Evolutionary conservation across 192 early-diverging fungal genomes (phyloP).

Genomic region (Haplosporangium gracile): DNA sequence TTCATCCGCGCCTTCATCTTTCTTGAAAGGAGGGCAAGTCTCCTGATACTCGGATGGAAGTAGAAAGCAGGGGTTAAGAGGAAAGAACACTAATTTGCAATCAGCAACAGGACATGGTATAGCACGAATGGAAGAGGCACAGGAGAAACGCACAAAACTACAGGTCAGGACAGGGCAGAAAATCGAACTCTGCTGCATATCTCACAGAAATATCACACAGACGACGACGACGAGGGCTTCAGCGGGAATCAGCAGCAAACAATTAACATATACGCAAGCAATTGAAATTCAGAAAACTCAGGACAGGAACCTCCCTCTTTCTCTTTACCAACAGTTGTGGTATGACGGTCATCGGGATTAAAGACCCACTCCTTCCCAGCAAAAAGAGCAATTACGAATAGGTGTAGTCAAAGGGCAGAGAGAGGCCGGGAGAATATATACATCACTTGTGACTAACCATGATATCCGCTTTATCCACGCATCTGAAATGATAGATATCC

Average conservation of each 20-base stretch:
- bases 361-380: neutral
- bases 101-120: neutral
- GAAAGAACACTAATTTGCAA: neutral
- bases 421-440: neutral
- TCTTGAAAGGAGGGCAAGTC: neutral
- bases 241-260: neutral
- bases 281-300: neutral
- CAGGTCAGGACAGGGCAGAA: neutral
- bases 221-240: neutral
- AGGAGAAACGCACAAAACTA: neutral
- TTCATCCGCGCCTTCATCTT: neutral
- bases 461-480: neutral
- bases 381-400: neutral
- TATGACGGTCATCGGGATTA: neutral
- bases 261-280: neutral
- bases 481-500: conserved; percentile 73
- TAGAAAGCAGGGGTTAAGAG: neutral
- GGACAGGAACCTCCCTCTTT: neutral
- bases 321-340: neutral
- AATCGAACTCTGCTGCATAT: neutral
- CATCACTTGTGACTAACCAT: neutral
- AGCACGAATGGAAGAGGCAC: neutral
- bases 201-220: neutral
- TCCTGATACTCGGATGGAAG: neutral
- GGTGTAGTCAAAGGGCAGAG: neutral